Conservation (phyloP, 1,139 yeast genomes). For the Meyerozyma guilliermondii region DNA sequence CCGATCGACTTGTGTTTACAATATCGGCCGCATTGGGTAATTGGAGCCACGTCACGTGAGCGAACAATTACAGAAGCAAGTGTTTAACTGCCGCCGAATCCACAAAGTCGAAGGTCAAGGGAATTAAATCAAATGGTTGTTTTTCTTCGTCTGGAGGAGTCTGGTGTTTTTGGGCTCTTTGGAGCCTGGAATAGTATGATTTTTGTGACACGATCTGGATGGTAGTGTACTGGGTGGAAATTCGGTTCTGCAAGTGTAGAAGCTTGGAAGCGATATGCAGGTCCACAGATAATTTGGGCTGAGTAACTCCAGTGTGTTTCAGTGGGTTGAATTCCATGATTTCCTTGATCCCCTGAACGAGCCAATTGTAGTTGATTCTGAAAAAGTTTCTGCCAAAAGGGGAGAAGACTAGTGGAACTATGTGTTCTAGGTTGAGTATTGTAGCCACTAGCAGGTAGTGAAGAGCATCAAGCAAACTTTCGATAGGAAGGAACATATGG, state of each 20-base stretch:
- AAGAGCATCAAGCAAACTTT: constrained; percentile 15
- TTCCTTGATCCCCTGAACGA: background rate
- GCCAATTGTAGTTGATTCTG: constrained; percentile 19
- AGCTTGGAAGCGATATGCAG: background rate
- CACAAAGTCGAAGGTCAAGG: background rate
- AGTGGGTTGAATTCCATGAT: background rate
- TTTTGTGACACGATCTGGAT: background rate
- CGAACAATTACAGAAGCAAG: background rate
- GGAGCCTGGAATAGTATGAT: background rate
- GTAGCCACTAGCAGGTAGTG: constrained; percentile 28
- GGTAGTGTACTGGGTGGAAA: background rate
- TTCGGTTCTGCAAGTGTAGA: background rate
- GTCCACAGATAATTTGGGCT: background rate
- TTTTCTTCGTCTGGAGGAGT: background rate
- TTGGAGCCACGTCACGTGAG: background rate
- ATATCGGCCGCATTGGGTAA: background rate
- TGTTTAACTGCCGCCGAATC: background rate
- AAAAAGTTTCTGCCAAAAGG: constrained; percentile 27
- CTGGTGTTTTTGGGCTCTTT: background rate
- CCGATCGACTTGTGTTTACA: background rate
- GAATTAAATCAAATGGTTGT: background rate
- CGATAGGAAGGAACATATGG: constrained; percentile 6
- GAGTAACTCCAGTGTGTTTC: background rate
- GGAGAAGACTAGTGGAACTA: constrained; percentile 35
- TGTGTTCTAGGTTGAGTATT: constrained; percentile 24